Evolutionary conservation across 495 filamentous ascomycete genomes (phyloP).

Genomic region (Aspergillus affinis): DNA sequence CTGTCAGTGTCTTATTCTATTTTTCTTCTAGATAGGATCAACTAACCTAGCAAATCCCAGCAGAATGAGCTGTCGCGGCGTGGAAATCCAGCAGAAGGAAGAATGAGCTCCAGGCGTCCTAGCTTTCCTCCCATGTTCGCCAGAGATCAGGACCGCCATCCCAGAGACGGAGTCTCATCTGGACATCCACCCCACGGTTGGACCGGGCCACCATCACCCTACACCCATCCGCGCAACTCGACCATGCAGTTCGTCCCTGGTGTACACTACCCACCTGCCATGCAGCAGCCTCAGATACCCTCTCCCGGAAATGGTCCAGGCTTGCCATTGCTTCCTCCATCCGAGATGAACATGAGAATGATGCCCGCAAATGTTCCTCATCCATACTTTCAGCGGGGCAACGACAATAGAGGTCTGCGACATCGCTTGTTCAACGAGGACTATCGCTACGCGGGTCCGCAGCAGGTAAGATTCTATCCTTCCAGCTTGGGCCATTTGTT

Average conservation of each 20-base stretch:
- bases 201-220: no score
- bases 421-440: constrained; percentile 17
- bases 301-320: neutral
- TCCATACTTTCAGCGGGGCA: neutral
- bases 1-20: constrained; percentile 1
- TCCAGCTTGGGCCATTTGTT: neutral
- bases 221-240: no score
- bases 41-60: neutral
- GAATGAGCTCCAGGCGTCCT: neutral
- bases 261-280: neutral
- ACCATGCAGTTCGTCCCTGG: neutral
- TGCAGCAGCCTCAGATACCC: neutral
- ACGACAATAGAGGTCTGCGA: neutral
- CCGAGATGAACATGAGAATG: neutral
- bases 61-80: neutral
- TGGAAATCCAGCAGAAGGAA: neutral
- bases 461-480: constrained; percentile 14
- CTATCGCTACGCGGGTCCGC: constrained; percentile 17
- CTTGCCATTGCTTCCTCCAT: neutral
- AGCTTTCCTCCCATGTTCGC: neutral
- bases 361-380: neutral
- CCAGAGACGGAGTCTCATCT: neutral
- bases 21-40: neutral
- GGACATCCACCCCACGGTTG: neutral
- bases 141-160: neutral